These are phyloP conservation scores for Pouteria glomerata DNA, from an alignment of 148 eudicot species.

Conservation along the genomic window DNA sequence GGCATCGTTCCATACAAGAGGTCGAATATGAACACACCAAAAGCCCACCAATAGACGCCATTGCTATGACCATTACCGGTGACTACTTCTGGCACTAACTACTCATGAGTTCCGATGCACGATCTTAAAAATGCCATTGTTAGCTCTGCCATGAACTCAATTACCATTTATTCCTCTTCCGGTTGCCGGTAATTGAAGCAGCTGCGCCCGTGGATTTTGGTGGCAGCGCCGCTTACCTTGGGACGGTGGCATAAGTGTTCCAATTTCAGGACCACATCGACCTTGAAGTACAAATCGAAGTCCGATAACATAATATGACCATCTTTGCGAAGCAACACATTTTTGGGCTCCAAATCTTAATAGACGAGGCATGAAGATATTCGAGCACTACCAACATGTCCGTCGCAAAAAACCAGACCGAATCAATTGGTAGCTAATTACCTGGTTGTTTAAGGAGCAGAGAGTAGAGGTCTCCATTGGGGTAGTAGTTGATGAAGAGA, in stretches of 20 bases:
- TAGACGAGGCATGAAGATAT: slow-evolving; percentile 71
- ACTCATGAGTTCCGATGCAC: slow-evolving; percentile 87
- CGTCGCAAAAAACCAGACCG: slow-evolving; percentile 60
- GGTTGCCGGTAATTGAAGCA: slow-evolving; percentile 7
- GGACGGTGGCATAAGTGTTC: no score
- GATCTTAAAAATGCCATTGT: slow-evolving; percentile 57
- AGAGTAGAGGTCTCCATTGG: slow-evolving; percentile 70
- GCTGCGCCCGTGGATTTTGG: neutral
- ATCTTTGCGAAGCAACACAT: slow-evolving; percentile 49
- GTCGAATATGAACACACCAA: slow-evolving; percentile 66
- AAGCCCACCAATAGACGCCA: slow-evolving; percentile 94
- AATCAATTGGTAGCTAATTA: slow-evolving; percentile 35
- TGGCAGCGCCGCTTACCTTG: no score
- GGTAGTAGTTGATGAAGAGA: slow-evolving; percentile 63
- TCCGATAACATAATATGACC: slow-evolving; percentile 81
- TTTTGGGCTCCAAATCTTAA: slow-evolving; percentile 69
- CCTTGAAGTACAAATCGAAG: slow-evolving; percentile 60
- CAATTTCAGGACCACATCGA: no score
- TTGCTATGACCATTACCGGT: slow-evolving; percentile 70
- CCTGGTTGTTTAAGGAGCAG: slow-evolving; percentile 50
- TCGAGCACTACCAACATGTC: slow-evolving; percentile 67
- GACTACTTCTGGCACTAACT: slow-evolving; percentile 70
- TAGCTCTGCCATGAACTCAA: slow-evolving; percentile 66
- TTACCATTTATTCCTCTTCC: slow-evolving; percentile 19
- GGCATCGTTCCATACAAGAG: slow-evolving; percentile 63